Evolutionary conservation across 2,329 filamentous ascomycete species (phyloP).

Genomic region (Plectosphaerella cucumerina): DNA sequence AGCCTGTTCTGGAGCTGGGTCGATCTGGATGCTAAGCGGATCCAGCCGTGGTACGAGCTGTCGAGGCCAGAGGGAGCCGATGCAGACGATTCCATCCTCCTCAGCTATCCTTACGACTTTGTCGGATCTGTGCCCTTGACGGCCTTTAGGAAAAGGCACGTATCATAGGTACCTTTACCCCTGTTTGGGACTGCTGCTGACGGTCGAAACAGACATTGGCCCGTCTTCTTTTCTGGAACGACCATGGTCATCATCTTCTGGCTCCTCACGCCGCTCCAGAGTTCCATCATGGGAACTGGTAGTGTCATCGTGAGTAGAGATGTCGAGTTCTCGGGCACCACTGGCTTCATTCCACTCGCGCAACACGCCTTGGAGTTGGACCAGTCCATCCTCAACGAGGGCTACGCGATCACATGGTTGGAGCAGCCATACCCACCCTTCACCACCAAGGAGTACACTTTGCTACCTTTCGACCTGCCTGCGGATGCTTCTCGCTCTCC

Average conservation of each 20-base stretch:
- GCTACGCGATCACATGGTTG: constrained; percentile 42
- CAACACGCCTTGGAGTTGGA: constrained; percentile 22
- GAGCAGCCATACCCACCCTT: constrained; percentile 38
- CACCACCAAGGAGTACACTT: constrained; percentile 34
- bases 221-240: constrained; percentile 41
- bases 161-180: constrained; percentile 36
- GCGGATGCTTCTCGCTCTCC: background rate
- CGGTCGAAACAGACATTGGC: constrained; percentile 41
- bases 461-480: constrained; percentile 35
- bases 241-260: constrained; percentile 49
- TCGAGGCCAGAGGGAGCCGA: constrained; percentile 39
- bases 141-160: constrained; percentile 20
- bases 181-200: constrained; percentile 11
- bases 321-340: constrained; percentile 1
- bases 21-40: constrained; percentile 52
- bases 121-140: constrained; percentile 24
- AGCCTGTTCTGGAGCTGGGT: constrained; percentile 56
- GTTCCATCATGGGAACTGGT: constrained; percentile 44
- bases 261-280: constrained; percentile 17
- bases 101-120: constrained; percentile 48
- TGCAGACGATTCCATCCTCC: constrained; percentile 39
- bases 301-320: constrained; percentile 17
- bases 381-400: constrained; percentile 33
- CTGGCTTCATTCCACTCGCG: constrained; percentile 12
- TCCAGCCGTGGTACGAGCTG: constrained; percentile 58